Base-by-base conservation (phyloP, 352 stramenopile species). In the Globisporangium cederbergense region DNA sequence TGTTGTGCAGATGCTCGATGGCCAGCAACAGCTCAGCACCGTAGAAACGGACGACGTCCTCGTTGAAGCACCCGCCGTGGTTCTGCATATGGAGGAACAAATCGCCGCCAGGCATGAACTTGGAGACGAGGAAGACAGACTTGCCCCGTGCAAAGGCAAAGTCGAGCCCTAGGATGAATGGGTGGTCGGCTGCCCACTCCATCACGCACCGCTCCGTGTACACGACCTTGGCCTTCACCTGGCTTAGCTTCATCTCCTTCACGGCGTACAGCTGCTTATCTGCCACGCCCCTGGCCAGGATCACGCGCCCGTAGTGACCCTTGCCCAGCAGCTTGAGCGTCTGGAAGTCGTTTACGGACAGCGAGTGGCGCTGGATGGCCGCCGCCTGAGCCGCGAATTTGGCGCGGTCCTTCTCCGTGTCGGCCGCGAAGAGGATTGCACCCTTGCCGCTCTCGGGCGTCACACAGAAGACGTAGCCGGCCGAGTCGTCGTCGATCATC, bases 91-190 rank as follows among this genome's bases (percentile, higher is more conserved):
- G 86, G 49, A 93, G 60, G 60, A 96, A 96, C 32, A 99, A 77
- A 72, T 99, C 97, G 8, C 98, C 98, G 9, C 98, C 98, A 7
- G 96, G 86, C 87, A 98, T 98, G 72, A 99, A 99, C 75, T 99
- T 97, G 28, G 98, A 96, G 25, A 99, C 93, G 28, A 99, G 76
- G 70, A 98, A 99, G 5, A 99, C 83, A 46, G 98, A 99, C 52
- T 98, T 96, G 51, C 92, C 80, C 16, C 89, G 94, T 58, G 98
- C 96, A 59, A 99, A 96, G 1, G 97, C 95, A 72, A 91, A 99
- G 72, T 99, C 94, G n/a, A 99, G 77, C 40, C 95, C 96, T 70
- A 99, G 93, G 57, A 99, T 94, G 71, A 99, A 99, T 51, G 97
- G 96, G 71, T 99, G 87, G 34, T 92, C 74, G 36, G 78, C 83